These are phyloP conservation scores for Colletotrichum sojae DNA, from an alignment of 2,329 filamentous ascomycete species.

Conservation along the genomic window DNA sequence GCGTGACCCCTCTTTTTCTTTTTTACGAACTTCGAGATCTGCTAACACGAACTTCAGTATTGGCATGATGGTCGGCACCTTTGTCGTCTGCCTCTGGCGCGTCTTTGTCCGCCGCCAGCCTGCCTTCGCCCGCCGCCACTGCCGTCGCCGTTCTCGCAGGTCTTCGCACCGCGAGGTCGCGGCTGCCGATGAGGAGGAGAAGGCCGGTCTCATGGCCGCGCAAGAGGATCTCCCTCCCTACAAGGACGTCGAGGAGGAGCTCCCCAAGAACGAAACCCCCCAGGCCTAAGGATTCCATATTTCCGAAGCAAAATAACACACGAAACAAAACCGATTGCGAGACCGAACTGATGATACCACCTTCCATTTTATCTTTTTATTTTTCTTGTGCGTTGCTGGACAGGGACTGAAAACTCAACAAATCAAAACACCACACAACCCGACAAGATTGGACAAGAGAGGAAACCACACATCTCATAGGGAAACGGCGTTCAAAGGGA, in stretches of 20 bases:
- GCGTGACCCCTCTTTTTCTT: neutral
- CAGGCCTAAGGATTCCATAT: slow-evolving; percentile 25
- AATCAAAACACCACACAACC: slow-evolving; percentile 17
- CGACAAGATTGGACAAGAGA: slow-evolving; percentile 38
- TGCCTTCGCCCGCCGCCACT: slow-evolving; percentile 49
- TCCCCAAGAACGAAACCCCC: slow-evolving; percentile 20
- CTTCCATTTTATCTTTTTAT: slow-evolving; percentile 31
- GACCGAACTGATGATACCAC: slow-evolving; percentile 39
- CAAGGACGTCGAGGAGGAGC: slow-evolving; percentile 43
- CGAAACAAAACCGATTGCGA: slow-evolving; percentile 4
- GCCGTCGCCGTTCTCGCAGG: slow-evolving; percentile 53
- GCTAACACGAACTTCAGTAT: slow-evolving; percentile 59
- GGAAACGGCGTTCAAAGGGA: slow-evolving; percentile 24
- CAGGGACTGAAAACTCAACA: slow-evolving; percentile 3
- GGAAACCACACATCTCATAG: slow-evolving; percentile 36
- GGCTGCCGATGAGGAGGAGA: slow-evolving; percentile 60
- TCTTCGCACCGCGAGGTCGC: slow-evolving; percentile 54
- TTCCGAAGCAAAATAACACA: slow-evolving; percentile 4
- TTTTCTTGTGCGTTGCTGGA: slow-evolving; percentile 20
- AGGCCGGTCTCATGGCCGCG: slow-evolving; percentile 63
- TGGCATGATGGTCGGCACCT: slow-evolving; percentile 75
- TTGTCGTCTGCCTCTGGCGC: slow-evolving; percentile 72
- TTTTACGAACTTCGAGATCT: slow-evolving; percentile 3
- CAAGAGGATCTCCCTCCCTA: slow-evolving; percentile 50
- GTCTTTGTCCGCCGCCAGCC: slow-evolving; percentile 61